Evolutionary conservation across 1,284 basidiomycete species (phyloP), one percentile per base, ranked within the genome.

Genomic region (Phaffia rhodozyma): DNA sequence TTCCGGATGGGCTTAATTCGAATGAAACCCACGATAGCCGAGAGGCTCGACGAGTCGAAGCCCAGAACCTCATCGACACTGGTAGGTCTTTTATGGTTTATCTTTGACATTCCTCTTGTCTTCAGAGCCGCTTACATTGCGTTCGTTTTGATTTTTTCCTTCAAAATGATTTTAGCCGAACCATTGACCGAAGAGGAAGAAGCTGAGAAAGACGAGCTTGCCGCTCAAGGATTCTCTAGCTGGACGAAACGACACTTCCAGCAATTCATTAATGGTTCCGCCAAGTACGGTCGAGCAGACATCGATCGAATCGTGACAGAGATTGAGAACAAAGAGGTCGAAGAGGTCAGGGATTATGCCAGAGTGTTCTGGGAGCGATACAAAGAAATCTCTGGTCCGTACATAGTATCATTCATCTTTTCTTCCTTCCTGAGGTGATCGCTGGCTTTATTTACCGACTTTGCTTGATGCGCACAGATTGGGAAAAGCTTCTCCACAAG

Each of bases 171-270:
- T n/a, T n/a, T 64, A 89, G 91, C 91, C 23, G 89, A 89, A 69
- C 87, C 89, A 0, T 78, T 97, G 55, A 91, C 84, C 0, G 90
- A 94, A 69, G 87, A 90, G 63, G 92, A 97, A 72, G 77, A 82
- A 66, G 82, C 82, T 6, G 79, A 84, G 72, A 94, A 94, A 76
- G 89, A 92, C 57, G 80, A 80, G 55, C 83, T 88, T 47, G 82
- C 86, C n/a, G 80, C 80, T 38, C 79, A 86, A 64, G 91, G 92
- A 20, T 96, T 96, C 77, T 83, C 84, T 43, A 85, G 87, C 69
- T 96, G 93, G 93, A 90, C 86, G 72, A 81, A 89, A 67, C 83
- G 91, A 54, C 92, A 97, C 73, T 97, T 91, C 80, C 91, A 94
- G 71, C 86, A 87, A 69, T 91, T 97, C 71, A 82, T 97, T 57